phyloP scores from a whole-genome alignment of 352 stramenopile species.

The Phytophthora pini region DNA sequence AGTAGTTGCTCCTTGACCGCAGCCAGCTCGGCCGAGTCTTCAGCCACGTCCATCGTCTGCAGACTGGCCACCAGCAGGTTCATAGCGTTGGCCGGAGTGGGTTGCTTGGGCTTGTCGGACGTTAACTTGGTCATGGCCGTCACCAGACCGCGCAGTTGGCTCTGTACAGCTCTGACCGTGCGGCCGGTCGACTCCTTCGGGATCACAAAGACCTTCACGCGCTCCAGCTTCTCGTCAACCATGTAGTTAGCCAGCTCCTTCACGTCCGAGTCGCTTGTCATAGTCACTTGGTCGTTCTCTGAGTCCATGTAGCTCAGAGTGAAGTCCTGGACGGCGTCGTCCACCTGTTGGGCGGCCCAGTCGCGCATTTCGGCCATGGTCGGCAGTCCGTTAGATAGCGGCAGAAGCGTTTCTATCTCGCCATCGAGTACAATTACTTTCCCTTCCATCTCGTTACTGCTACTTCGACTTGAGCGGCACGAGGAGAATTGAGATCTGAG shows the following conservation, averaged over 20 bases:
- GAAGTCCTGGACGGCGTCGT: slow-evolving; percentile 34
- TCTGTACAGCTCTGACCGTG: slow-evolving; percentile 38
- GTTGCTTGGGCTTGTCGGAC: slow-evolving; percentile 45
- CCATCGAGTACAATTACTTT: slow-evolving; percentile 37
- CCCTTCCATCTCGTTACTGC: slow-evolving; percentile 27
- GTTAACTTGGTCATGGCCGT: slow-evolving; percentile 60
- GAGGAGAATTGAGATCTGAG: slow-evolving; percentile 42
- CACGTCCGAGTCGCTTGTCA: slow-evolving; percentile 59
- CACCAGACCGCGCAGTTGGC: slow-evolving; percentile 55
- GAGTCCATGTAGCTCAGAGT: slow-evolving; percentile 62
- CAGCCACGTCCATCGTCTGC: slow-evolving; percentile 51
- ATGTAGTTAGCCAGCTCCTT: slow-evolving; percentile 62
- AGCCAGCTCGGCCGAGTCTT: slow-evolving; percentile 44
- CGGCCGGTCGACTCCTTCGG: slow-evolving; percentile 4
- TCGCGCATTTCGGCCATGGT: slow-evolving; percentile 37
- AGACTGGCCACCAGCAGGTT: slow-evolving; percentile 48
- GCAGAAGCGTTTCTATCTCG: slow-evolving; percentile 26
- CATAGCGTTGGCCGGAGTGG: slow-evolving; percentile 47
- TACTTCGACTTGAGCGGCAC: slow-evolving; percentile 24
- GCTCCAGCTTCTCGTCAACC: slow-evolving; percentile 48
- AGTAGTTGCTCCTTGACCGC: slow-evolving; percentile 58
- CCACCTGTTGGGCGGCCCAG: slow-evolving; percentile 21
- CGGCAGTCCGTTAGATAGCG: slow-evolving; percentile 30
- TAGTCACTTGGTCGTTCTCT: slow-evolving; percentile 65
- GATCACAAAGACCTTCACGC: slow-evolving; percentile 42